Evolutionary conservation across 2,329 filamentous ascomycete genomes (phyloP).

Genomic region (Fusarium pseudograminearum): DNA sequence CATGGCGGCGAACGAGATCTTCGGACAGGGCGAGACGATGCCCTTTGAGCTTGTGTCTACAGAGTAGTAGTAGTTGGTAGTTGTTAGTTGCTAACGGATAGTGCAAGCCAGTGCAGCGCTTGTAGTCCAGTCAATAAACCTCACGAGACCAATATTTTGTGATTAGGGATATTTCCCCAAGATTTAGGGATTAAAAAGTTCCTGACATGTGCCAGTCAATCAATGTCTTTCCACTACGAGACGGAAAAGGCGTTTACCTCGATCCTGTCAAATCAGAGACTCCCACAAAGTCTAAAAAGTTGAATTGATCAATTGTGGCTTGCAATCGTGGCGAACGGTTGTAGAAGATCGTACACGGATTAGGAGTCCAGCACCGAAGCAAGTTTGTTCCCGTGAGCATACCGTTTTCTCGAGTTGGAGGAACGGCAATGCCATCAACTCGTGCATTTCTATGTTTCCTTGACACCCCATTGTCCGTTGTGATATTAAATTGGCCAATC

Average conservation of each 20-base stretch:
- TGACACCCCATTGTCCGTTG: constrained; percentile 24
- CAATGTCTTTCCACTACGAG: constrained; percentile 9
- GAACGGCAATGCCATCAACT: constrained; percentile 39
- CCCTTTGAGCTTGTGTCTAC: constrained; percentile 9
- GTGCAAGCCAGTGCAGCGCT: constrained; percentile 14
- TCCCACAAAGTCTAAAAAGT: background rate
- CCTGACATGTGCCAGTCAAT: constrained; percentile 13
- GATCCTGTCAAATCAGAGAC: constrained; percentile 18
- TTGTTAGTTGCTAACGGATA: constrained; percentile 6
- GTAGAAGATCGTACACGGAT: constrained; percentile 28
- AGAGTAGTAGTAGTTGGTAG: constrained; percentile 6
- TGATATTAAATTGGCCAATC: constrained; percentile 35
- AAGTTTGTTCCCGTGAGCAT: constrained; percentile 42
- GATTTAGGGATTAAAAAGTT: background rate
- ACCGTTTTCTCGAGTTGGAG: constrained; percentile 34
- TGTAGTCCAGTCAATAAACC: constrained; percentile 27
- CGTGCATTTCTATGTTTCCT: constrained; percentile 22
- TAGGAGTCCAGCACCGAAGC: constrained; percentile 17
- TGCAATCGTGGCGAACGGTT: constrained; percentile 42
- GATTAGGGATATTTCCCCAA: background rate
- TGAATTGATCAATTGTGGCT: constrained; percentile 32
- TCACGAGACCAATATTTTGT: constrained; percentile 22
- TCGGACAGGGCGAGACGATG: constrained; percentile 35
- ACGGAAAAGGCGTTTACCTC: constrained; percentile 38
- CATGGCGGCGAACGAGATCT: constrained; percentile 36